Base-by-base conservation (phyloP, 257 asterid genomes). In the Paraleonurus japonicus region DNA sequence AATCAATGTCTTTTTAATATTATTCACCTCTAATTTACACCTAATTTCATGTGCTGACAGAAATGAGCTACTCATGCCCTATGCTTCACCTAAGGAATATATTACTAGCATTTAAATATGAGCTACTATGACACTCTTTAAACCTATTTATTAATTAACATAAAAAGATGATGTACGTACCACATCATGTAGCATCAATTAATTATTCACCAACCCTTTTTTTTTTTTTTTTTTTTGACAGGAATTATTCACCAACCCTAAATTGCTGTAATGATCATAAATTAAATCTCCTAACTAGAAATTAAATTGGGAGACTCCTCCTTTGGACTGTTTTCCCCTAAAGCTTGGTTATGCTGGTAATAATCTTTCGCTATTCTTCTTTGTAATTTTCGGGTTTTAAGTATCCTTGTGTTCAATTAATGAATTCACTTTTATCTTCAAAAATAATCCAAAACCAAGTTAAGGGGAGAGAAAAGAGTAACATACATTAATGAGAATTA, bases 41-140 rank as follows among this genome's bases (percentile, higher is more conserved):
- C 50, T 33, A 28, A 78, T 79, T 11, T 78, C 22, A 30, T 75
- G 70, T 15, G 64, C 47, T 28, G 78, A 62, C 71, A 20, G 62
- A 58, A 32, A 43, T 57, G 37, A 35, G 62, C 2, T 30, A 16
- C 19, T 41, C 13, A 19, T 41, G 28, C 30, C 43, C 69, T 67
- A 65, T 33, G 19, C 30, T 54, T 64, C 53, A 11, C 73, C 63
- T 50, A 20, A 13, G 33, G 69, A 22, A 53, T 43, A 2, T n/a
- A n/a, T n/a, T n/a, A 53, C 9, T 35, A 35, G 12, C 17, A 10
- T 12, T 17, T 58, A 70, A n/a, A 59, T 39, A 16, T 59, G 7
- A 43, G 51, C 51, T 43, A 43, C 51, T 43, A 43, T 13, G 51
- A 16, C 22, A 37, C 20, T 51, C 28, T 63, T 62, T 50, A 13